Evolutionary conservation across 2,329 filamentous ascomycete species (phyloP).

Genomic region (Hypoxylon sp.): DNA sequence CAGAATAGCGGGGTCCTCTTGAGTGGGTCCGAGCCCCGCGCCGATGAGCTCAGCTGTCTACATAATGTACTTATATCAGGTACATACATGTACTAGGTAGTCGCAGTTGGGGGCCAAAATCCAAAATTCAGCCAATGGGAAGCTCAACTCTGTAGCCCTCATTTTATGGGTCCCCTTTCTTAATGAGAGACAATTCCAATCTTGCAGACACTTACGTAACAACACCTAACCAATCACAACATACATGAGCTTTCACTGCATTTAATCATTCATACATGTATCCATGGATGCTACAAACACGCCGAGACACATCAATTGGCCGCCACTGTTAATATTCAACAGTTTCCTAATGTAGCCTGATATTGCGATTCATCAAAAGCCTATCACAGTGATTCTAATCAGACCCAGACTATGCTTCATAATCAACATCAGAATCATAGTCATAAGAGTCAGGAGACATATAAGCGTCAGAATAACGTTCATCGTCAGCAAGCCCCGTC

Average conservation of each 20-base stretch:
- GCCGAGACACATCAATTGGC: too few species aligned
- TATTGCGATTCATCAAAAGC: neutral
- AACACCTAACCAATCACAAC: neutral
- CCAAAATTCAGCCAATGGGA: constrained; percentile 8
- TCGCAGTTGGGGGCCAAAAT: constrained; percentile 27
- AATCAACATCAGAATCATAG: too few species aligned
- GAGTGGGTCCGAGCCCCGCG: constrained; percentile 1
- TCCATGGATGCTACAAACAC: too few species aligned
- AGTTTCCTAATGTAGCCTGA: constrained; percentile 1
- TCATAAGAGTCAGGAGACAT: too few species aligned
- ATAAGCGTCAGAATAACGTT: too few species aligned
- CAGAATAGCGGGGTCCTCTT: neutral
- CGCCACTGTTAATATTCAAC: neutral
- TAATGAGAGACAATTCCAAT: too few species aligned
- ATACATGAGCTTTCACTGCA: too few species aligned
- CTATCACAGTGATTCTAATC: too few species aligned
- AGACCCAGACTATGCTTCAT: too few species aligned
- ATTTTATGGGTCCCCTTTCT: constrained; percentile 5
- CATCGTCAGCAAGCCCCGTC: too few species aligned
- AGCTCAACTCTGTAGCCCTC: neutral
- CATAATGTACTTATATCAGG: neutral
- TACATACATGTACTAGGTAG: neutral
- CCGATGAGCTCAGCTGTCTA: neutral
- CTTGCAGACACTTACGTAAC: too few species aligned
- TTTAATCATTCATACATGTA: too few species aligned